Evolutionary conservation across 805 yeast genomes (phyloP), one percentile per base, ranked within the genome.

Genomic region (Teunomyces lycoperdinae): DNA sequence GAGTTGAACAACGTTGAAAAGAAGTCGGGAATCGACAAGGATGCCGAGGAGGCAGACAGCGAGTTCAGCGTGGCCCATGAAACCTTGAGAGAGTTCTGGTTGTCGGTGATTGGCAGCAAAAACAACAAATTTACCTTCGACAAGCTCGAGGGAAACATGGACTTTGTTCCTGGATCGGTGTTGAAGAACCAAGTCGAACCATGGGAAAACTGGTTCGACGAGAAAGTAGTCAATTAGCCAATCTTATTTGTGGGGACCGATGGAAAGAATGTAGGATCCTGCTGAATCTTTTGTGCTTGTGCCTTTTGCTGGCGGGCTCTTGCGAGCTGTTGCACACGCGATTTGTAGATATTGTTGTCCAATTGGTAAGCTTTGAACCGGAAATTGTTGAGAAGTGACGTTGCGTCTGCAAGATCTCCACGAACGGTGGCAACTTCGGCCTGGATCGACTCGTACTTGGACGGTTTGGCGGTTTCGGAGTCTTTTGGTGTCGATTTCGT

Each of bases 151-250:
- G 89, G 90, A 1, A 80, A 81, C 55, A 77, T 89, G 60, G 87
- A 81, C 49, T 80, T 88, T 41, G 55, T 80, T 1, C 82, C 80
- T 7, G 97, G 97, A 1, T 85, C 91, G 53, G 86, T 87, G 2
- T 67, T 73, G 59, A 80, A 81, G 54, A 67, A 70, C 11, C 78
- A 84, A 29, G 67, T 78, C 32, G 77, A 69, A 4, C 68, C 68
- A 14, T 87, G 96, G 89, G 80, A 77, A 53, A 76, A 83, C 53
- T 91, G 96, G 96, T 73, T 91, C 30, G 85, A 82, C 53, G 91
- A 85, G 61, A 76, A 79, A 55, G 85, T 84, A 10, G 86, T 84
- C 26, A 87, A 26, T 29, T 43, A 43, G 4, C 43, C 51, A 11
- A 48, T 34, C 31, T 48, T 48, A 17, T 38, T 42, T 13, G 50